These are phyloP conservation scores for Bidens hawaiensis DNA, from an alignment of 140 eudicot species.

Conservation along the genomic window DNA sequence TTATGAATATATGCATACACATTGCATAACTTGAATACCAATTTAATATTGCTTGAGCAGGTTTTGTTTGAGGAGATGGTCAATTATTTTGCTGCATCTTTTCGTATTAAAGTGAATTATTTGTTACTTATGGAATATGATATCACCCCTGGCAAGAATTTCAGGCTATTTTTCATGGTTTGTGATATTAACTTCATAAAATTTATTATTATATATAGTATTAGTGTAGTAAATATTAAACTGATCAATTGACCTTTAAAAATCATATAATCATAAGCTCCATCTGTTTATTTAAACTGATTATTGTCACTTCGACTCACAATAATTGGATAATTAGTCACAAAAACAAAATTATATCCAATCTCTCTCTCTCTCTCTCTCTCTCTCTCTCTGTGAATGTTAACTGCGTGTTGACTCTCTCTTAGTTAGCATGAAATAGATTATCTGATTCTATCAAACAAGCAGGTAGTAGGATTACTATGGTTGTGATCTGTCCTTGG, in stretches of 20 bases:
- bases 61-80: slow-evolving; percentile 95
- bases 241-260: background rate
- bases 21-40: no score
- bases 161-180: slow-evolving; percentile 90
- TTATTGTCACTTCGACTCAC: background rate
- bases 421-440: no score
- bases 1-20: no score
- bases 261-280: no score
- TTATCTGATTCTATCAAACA: slow-evolving; percentile 7
- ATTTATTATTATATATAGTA: background rate
- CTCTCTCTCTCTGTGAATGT: no score
- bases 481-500: slow-evolving; percentile 94
- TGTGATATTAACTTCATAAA: slow-evolving; percentile 18
- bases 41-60: slow-evolving; percentile 69
- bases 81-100: slow-evolving; percentile 90
- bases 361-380: background rate
- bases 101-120: slow-evolving; percentile 83
- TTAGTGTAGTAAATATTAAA: background rate
- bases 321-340: background rate
- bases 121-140: slow-evolving; percentile 94
- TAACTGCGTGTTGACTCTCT: no score
- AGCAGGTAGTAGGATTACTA: slow-evolving; percentile 81
- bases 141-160: slow-evolving; percentile 92
- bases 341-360: slow-evolving; percentile 1
- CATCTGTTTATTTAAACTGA: no score